Percentiles rank a stretch among this genome's conserved stretches.
Conservation (phyloP, 1,139 yeast genomes). For the Lodderomyces pseudojiufengensis region DNA sequence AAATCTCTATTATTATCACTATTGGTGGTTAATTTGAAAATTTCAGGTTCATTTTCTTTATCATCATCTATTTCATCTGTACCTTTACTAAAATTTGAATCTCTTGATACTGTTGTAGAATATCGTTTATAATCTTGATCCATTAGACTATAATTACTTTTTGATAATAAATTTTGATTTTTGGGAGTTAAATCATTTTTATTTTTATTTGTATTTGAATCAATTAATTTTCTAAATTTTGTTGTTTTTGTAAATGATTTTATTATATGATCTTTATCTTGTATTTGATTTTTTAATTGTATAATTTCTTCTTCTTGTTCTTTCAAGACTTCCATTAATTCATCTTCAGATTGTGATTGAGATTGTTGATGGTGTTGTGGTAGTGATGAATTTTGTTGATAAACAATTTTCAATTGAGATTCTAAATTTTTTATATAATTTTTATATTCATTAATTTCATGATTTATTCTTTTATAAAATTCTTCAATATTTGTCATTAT, state of each 20-base stretch:
- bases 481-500: constrained; percentile 47
- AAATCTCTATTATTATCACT: constrained; percentile 12
- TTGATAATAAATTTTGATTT: too few species aligned
- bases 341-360: background rate
- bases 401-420: constrained; percentile 38
- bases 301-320: constrained; percentile 71
- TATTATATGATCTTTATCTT: constrained; percentile 74
- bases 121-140: constrained; percentile 7
- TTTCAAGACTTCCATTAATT: constrained; percentile 26
- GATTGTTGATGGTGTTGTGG: background rate
- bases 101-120: constrained; percentile 5
- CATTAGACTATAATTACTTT: background rate
- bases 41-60: constrained; percentile 21
- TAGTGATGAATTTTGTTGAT: constrained; percentile 17
- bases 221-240: constrained; percentile 47
- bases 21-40: constrained; percentile 7
- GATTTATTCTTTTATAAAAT: constrained; percentile 38
- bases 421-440: constrained; percentile 64
- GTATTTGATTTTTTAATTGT: constrained; percentile 58
- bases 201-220: constrained; percentile 17
- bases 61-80: constrained; percentile 4
- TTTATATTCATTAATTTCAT: constrained; percentile 59
- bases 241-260: constrained; percentile 65
- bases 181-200: background rate
- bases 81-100: background rate